Conservation (phyloP, 352 stramenopile genomes). For the Phytophthora brassicae region DNA sequence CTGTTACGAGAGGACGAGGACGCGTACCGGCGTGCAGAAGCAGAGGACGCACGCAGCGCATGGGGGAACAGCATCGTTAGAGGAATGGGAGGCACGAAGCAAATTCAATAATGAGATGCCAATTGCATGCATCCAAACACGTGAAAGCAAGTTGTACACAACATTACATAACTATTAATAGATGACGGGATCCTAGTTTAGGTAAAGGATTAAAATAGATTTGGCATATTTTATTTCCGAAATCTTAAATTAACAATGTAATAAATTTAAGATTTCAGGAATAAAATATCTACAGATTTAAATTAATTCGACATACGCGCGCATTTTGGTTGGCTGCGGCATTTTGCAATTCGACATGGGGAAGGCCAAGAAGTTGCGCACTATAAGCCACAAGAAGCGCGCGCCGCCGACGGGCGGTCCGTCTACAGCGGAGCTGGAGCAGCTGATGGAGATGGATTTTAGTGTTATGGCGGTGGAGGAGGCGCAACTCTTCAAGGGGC, state of each 20-base stretch:
- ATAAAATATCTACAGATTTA: too few species aligned
- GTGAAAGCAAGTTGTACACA: neutral
- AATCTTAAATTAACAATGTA: too few species aligned
- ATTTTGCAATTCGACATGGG: constrained; percentile 51
- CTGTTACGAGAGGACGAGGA: constrained; percentile 55
- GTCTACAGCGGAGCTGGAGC: constrained; percentile 59
- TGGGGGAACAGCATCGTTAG: constrained; percentile 25
- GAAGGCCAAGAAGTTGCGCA: constrained; percentile 87
- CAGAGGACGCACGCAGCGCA: constrained; percentile 6
- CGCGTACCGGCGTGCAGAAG: constrained; percentile 18
- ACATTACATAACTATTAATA: too few species aligned
- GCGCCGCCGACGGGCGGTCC: constrained; percentile 59
- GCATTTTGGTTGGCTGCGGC: constrained; percentile 27
- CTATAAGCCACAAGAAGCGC: constrained; percentile 84
- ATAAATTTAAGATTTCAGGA: too few species aligned
- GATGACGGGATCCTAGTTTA: too few species aligned
- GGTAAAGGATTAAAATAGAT: too few species aligned
- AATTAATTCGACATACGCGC: too few species aligned
- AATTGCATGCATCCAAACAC: constrained; percentile 1
- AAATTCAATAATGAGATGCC: neutral
- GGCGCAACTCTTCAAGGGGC: constrained; percentile 69
- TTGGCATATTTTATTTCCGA: too few species aligned
- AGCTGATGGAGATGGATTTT: constrained; percentile 46
- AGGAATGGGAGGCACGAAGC: too few species aligned
- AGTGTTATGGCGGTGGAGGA: constrained; percentile 54